These are phyloP conservation scores for Oidium heveae DNA, from an alignment of 2,329 filamentous ascomycete genomes.

Conservation along the genomic window DNA sequence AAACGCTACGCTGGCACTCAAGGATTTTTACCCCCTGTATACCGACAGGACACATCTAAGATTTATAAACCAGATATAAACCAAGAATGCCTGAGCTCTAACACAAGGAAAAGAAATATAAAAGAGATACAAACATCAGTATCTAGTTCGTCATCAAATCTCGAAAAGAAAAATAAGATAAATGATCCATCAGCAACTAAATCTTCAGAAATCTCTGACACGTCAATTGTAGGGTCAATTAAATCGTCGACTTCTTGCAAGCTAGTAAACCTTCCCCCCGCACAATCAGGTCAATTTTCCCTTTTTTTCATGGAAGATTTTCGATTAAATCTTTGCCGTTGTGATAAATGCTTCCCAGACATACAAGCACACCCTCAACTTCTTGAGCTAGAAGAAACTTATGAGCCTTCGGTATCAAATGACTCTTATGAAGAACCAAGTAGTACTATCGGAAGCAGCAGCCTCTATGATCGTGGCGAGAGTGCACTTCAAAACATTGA, in stretches of 20 bases:
- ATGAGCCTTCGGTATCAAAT: conserved; percentile 70
- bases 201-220: neutral
- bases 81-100: conserved; percentile 3
- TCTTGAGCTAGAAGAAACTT: conserved; percentile 79
- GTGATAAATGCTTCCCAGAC: conserved; percentile 50
- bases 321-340: conserved; percentile 61
- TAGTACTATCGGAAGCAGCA: conserved; percentile 47
- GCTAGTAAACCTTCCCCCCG: conserved; percentile 28
- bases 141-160: conserved; percentile 21
- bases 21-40: conserved; percentile 58
- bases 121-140: conserved; percentile 19
- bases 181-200: neutral
- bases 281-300: conserved; percentile 38
- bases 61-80: conserved; percentile 10
- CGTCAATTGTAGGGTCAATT: neutral
- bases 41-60: conserved; percentile 16
- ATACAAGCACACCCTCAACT: conserved; percentile 53
- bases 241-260: conserved; percentile 24
- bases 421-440: conserved; percentile 26
- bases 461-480: conserved; percentile 74
- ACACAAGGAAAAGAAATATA: conserved; percentile 40
- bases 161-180: conserved; percentile 16
- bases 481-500: conserved; percentile 80
- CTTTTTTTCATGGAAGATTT: conserved; percentile 64
- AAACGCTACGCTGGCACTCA: conserved; percentile 58